Percentiles rank a stretch among this genome's conserved stretches.
Evolutionary conservation across 2,329 filamentous ascomycete genomes (phyloP).

Genomic region (Aspergillus tamarii): DNA sequence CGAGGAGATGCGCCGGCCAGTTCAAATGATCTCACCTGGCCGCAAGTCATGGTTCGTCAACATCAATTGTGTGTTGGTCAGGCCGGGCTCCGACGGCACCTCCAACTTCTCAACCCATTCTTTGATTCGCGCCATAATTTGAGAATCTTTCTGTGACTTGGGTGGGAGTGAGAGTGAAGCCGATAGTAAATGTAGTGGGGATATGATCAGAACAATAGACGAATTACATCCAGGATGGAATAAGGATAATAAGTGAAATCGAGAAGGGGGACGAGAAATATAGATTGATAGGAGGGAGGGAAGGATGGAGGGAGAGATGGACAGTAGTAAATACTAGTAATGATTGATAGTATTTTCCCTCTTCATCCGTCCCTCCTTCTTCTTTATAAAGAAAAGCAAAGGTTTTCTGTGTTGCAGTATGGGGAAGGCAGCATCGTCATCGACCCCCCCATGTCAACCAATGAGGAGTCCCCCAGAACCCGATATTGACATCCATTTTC

Average conservation of each 20-base stretch:
- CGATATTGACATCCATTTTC: too few species aligned
- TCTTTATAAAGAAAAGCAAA: neutral
- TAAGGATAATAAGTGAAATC: neutral
- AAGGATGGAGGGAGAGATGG: neutral
- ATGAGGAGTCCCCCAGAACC: neutral
- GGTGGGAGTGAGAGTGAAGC: neutral
- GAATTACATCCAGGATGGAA: neutral
- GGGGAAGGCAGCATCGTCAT: slow-evolving; percentile 1
- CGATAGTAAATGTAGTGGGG: neutral
- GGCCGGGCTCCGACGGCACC: slow-evolving; percentile 73
- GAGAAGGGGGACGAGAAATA: neutral
- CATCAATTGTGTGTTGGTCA: slow-evolving; percentile 81
- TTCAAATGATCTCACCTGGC: slow-evolving; percentile 47
- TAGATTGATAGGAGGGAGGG: neutral
- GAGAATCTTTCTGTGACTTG: neutral
- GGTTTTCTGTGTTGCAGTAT: neutral
- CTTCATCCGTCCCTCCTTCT: neutral
- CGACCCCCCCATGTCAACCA: neutral
- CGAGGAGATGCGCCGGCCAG: slow-evolving; percentile 10
- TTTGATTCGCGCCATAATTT: slow-evolving; percentile 32
- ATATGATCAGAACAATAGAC: neutral
- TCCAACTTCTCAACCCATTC: slow-evolving; percentile 61
- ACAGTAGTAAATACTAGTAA: too few species aligned
- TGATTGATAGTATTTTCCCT: too few species aligned
- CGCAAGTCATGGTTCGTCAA: slow-evolving; percentile 84